These are phyloP conservation scores for Eleusine indica DNA, from an alignment of 176 grass and related monocot species.

Conservation along the genomic window DNA sequence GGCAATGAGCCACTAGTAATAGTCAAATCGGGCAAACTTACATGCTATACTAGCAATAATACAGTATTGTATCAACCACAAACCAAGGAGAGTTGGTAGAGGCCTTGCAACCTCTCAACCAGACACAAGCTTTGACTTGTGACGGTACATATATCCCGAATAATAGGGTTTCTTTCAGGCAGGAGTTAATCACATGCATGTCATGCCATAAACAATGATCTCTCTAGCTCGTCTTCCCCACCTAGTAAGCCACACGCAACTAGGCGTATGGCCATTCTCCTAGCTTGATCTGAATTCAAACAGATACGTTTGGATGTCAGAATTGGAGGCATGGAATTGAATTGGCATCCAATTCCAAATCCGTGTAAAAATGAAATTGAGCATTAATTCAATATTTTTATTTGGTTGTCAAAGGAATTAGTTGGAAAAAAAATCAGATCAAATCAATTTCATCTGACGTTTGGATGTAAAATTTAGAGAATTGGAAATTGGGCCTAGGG, in stretches of 20 bases:
- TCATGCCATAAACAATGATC: slow-evolving; percentile 24
- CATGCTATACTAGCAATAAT: neutral
- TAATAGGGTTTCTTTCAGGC: slow-evolving; percentile 10
- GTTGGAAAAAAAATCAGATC: too few species aligned
- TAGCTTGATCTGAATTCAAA: neutral
- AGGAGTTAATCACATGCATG: slow-evolving; percentile 26
- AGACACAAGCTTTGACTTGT: slow-evolving; percentile 26
- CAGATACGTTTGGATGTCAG: too few species aligned
- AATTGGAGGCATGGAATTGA: too few species aligned
- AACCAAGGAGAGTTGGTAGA: slow-evolving; percentile 4
- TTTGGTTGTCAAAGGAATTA: too few species aligned
- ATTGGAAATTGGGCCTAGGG: too few species aligned
- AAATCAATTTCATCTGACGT: too few species aligned
- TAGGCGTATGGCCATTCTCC: slow-evolving; percentile 10
- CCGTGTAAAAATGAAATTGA: too few species aligned
- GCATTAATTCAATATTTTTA: too few species aligned
- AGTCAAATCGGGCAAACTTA: slow-evolving; percentile 37
- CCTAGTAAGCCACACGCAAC: slow-evolving; percentile 18
- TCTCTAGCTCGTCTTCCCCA: slow-evolving; percentile 8
- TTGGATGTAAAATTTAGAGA: too few species aligned
- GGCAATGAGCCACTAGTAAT: slow-evolving; percentile 6
- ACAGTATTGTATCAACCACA: neutral
- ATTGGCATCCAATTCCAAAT: too few species aligned
- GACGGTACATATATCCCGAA: neutral
- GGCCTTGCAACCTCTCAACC: neutral